A percentile compares a stretch with the other conserved stretches of the same genome.
Evolutionary conservation across 139 green algal species (phyloP).

Genomic region (Gonium pectorale): DNA sequence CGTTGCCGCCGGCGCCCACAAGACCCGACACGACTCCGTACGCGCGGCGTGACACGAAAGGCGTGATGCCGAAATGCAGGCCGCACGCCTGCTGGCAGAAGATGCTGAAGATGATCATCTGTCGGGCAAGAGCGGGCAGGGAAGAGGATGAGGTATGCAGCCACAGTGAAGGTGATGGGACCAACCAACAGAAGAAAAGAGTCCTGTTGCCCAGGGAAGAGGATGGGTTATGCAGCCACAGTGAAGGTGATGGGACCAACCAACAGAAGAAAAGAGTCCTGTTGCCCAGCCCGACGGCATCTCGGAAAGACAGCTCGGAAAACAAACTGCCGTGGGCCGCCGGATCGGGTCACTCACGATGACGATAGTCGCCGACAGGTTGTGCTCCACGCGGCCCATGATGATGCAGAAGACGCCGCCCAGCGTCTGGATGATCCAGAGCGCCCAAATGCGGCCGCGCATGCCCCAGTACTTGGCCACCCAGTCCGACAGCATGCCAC

Average conservation of each 20-base stretch:
- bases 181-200: no score
- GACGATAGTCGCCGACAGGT: conserved; percentile 79
- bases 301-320: no score
- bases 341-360: no score
- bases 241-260: no score
- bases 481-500: conserved; percentile 77
- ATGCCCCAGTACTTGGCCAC: conserved; percentile 72
- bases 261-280: no score
- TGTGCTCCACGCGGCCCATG: conserved; percentile 75
- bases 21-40: conserved; percentile 91
- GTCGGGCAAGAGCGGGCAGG: no score
- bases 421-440: conserved; percentile 77
- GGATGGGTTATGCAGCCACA: no score
- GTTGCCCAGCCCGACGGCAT: no score
- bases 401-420: conserved; percentile 85
- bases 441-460: conserved; percentile 83
- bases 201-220: no score
- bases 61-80: conserved; percentile 86
- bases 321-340: no score
- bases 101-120: conserved; percentile 88
- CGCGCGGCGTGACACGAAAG: conserved; percentile 88
- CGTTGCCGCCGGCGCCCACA: conserved; percentile 94
- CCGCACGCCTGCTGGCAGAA: conserved; percentile 79
- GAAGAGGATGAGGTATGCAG: no score
- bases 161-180: no score